phyloP scores from a whole-genome alignment of 2,329 filamentous ascomycete species.

The Pseudocercospora crystallina region DNA sequence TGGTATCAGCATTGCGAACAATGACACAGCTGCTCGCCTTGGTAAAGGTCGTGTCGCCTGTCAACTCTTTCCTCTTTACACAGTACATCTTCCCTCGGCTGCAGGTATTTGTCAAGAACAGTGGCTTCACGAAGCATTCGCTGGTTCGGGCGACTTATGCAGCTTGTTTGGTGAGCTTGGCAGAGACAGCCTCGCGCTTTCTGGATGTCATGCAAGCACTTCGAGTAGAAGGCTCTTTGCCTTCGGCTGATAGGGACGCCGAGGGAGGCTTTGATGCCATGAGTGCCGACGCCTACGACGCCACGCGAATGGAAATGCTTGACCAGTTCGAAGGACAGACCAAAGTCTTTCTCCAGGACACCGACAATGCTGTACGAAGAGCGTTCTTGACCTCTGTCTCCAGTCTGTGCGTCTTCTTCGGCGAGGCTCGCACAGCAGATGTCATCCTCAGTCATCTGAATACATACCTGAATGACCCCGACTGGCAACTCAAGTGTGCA shows the following conservation, averaged over 20 bases:
- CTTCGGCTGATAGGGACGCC: constrained; percentile 75
- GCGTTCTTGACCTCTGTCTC: constrained; percentile 91
- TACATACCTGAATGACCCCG: constrained; percentile 92
- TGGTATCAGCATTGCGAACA: constrained; percentile 79
- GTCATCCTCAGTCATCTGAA: constrained; percentile 95
- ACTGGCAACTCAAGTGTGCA: constrained; percentile 95
- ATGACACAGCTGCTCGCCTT: constrained; percentile 86
- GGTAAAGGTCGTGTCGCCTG: constrained; percentile 79
- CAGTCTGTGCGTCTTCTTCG: constrained; percentile 92
- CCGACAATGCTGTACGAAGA: constrained; percentile 78
- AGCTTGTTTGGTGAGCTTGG: constrained; percentile 84
- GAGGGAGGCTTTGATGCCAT: constrained; percentile 69
- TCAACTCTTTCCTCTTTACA: constrained; percentile 67
- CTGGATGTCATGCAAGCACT: constrained; percentile 89
- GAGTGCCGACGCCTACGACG: constrained; percentile 69
- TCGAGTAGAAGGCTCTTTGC: constrained; percentile 77
- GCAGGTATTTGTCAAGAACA: constrained; percentile 56
- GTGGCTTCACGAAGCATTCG: constrained; percentile 51
- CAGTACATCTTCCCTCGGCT: constrained; percentile 64
- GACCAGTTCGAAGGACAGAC: constrained; percentile 84
- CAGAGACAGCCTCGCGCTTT: constrained; percentile 79
- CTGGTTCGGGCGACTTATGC: constrained; percentile 89
- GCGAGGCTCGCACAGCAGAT: constrained; percentile 86
- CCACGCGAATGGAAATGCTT: constrained; percentile 77
- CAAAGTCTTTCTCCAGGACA: constrained; percentile 84